A percentile compares a stretch with the other conserved stretches of the same genome.
These are phyloP conservation scores for Penicillium desertorum DNA, from an alignment of 495 filamentous ascomycete species.

Conservation along the genomic window DNA sequence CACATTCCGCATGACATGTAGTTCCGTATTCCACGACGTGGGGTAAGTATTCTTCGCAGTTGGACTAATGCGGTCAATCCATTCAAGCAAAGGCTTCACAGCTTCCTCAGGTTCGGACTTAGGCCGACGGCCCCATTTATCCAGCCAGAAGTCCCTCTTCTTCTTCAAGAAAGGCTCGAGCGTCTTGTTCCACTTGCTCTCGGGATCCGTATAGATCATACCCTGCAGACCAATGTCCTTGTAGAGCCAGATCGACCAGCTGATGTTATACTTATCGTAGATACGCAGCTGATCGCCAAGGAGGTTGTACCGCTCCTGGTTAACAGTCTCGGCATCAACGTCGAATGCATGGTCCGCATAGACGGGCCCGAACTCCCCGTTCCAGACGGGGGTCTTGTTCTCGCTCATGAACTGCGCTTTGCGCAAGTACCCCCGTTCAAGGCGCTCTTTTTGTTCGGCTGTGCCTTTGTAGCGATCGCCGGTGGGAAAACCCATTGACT, in stretches of 20 bases:
- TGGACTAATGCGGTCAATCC: conserved; percentile 43
- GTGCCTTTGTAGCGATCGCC: conserved; percentile 53
- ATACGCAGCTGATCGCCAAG: conserved; percentile 57
- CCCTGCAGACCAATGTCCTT: conserved; percentile 66
- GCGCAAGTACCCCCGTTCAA: conserved; percentile 50
- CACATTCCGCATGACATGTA: conserved; percentile 53
- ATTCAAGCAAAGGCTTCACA: conserved; percentile 41
- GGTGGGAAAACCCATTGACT: conserved; percentile 56
- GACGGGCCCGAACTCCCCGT: conserved; percentile 66
- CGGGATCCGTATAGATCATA: conserved; percentile 54
- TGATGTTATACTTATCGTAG: conserved; percentile 55
- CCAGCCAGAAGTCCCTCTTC: conserved; percentile 52
- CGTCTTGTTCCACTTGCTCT: conserved; percentile 50
- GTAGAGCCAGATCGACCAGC: conserved; percentile 66
- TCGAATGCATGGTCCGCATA: conserved; percentile 46
- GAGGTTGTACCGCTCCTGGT: conserved; percentile 52
- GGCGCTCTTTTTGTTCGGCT: conserved; percentile 47
- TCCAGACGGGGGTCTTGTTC: conserved; percentile 58
- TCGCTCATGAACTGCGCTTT: conserved; percentile 60
- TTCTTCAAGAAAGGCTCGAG: conserved; percentile 55
- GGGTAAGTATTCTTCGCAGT: conserved; percentile 52
- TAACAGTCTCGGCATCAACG: conserved; percentile 44
- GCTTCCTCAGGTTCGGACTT: conserved; percentile 35
- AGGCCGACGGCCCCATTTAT: conserved; percentile 55
- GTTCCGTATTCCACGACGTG: conserved; percentile 54